These are phyloP conservation scores for Suillus variegatus DNA, from an alignment of 768 basidiomycete species.

Conservation along the genomic window DNA sequence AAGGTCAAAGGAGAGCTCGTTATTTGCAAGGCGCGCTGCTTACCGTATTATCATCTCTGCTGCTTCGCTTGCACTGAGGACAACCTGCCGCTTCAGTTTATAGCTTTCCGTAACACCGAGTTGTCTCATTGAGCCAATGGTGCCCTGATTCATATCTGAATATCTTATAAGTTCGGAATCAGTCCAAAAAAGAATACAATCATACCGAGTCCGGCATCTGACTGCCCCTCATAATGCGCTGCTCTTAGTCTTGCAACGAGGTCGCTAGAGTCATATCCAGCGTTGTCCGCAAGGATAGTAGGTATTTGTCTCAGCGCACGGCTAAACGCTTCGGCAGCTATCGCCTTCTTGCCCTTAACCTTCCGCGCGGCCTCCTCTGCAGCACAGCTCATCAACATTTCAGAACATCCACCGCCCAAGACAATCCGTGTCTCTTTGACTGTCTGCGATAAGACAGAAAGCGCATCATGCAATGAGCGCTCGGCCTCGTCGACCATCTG, in stretches of 20 bases:
- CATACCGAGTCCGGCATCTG: constrained; percentile 87
- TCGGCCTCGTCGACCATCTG: constrained; percentile 99
- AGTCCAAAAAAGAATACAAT: constrained; percentile 9
- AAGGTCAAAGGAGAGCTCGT: constrained; percentile 7
- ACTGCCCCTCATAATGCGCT: constrained; percentile 88
- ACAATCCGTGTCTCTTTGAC: constrained; percentile 95
- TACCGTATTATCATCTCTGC: constrained; percentile 98
- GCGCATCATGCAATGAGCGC: constrained; percentile 94
- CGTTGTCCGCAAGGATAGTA: constrained; percentile 95
- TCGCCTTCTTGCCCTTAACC: constrained; percentile 92
- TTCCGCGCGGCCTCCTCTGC: constrained; percentile 86
- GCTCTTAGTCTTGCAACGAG: constrained; percentile 87
- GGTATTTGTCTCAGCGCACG: constrained; percentile 93
- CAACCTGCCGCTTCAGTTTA: constrained; percentile 95
- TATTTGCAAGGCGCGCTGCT: constrained; percentile 21
- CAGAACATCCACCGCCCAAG: constrained; percentile 95
- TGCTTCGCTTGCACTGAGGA: constrained; percentile 94
- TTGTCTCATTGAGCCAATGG: constrained; percentile 71
- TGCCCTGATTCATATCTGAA: constrained; percentile 27
- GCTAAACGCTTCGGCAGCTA: constrained; percentile 91
- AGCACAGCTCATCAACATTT: constrained; percentile 96
- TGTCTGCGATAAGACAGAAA: constrained; percentile 96
- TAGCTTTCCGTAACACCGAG: constrained; percentile 95
- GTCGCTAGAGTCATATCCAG: constrained; percentile 97
- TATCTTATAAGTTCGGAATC: constrained; percentile 1